A percentile compares a stretch with the other conserved stretches of the same genome.
phyloP scores from a whole-genome alignment of 192 early-diverging fungal species.

The Dissophora ornata region DNA sequence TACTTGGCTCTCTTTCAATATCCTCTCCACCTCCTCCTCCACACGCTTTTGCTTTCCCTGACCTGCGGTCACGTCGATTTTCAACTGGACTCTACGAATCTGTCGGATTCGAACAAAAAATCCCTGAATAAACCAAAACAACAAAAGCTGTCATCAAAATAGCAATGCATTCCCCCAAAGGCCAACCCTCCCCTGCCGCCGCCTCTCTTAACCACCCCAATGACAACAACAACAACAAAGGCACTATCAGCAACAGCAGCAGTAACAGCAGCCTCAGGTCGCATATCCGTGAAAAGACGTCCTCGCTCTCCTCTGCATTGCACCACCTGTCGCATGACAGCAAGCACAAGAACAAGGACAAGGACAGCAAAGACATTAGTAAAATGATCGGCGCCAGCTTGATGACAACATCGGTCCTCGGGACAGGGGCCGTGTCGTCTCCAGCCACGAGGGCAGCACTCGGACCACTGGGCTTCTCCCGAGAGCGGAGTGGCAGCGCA shows the following conservation, averaged over 20 bases:
- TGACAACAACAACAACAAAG: conserved; percentile 10
- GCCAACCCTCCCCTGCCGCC: too few species aligned
- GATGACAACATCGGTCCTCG: conserved; percentile 28
- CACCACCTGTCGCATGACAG: background rate
- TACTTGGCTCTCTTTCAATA: too few species aligned
- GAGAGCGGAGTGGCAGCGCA: background rate
- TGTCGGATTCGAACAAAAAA: too few species aligned
- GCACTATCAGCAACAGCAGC: background rate
- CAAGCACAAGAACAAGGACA: background rate
- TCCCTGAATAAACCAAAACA: too few species aligned
- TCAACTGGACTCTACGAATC: too few species aligned
- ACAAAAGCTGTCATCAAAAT: background rate
- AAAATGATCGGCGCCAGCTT: conserved; percentile 11
- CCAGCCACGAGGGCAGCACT: background rate
- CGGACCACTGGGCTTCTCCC: background rate
- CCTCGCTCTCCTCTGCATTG: too few species aligned
- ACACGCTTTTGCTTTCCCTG: too few species aligned
- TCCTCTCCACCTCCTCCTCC: too few species aligned
- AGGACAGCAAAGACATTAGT: background rate
- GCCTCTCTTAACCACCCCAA: background rate
- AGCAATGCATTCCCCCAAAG: background rate
- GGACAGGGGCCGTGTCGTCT: background rate
- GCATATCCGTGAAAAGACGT: too few species aligned
- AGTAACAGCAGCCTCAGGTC: too few species aligned
- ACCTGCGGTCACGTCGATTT: too few species aligned